Evolutionary conservation across 257 asterid species (phyloP).

Genomic region (Petunia axillaris): DNA sequence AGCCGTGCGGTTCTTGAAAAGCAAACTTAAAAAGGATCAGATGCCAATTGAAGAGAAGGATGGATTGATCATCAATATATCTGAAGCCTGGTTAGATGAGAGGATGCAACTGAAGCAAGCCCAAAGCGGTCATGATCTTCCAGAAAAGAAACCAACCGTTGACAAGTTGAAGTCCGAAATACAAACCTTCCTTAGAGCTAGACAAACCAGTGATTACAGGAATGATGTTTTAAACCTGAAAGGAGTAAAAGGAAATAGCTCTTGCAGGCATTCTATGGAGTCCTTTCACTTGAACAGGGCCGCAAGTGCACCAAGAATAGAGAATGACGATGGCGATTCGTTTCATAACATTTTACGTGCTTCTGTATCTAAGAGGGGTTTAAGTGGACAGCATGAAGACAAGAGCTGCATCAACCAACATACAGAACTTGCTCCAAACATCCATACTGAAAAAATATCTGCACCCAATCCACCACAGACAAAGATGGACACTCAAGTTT

Average conservation of each 20-base stretch:
- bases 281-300: slow-evolving; percentile 57
- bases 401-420: slow-evolving; percentile 28
- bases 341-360: slow-evolving; percentile 29
- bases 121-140: slow-evolving; percentile 38
- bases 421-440: slow-evolving; percentile 27
- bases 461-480: slow-evolving; percentile 33
- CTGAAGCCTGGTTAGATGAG: slow-evolving; percentile 96
- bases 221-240: slow-evolving; percentile 29
- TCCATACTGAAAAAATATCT: slow-evolving; percentile 23
- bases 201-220: slow-evolving; percentile 35
- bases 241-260: slow-evolving; percentile 33
- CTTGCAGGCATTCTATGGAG: slow-evolving; percentile 44
- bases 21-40: slow-evolving; percentile 45
- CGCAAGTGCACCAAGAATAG: slow-evolving; percentile 65
- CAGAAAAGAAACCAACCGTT: slow-evolving; percentile 53
- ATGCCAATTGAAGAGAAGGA: slow-evolving; percentile 40
- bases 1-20: slow-evolving; percentile 57
- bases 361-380: slow-evolving; percentile 35
- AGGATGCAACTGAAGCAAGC: slow-evolving; percentile 70
- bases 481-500: slow-evolving; percentile 33
- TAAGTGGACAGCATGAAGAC: slow-evolving; percentile 34
- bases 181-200: slow-evolving; percentile 65
- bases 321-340: slow-evolving; percentile 53
- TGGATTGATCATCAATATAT: slow-evolving; percentile 73
- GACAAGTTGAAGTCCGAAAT: slow-evolving; percentile 70